A percentile compares a stretch with the other conserved stretches of the same genome.
Evolutionary conservation across 2,329 filamentous ascomycete species (phyloP).

Genomic region (Calonectria pseudoreteaudii): DNA sequence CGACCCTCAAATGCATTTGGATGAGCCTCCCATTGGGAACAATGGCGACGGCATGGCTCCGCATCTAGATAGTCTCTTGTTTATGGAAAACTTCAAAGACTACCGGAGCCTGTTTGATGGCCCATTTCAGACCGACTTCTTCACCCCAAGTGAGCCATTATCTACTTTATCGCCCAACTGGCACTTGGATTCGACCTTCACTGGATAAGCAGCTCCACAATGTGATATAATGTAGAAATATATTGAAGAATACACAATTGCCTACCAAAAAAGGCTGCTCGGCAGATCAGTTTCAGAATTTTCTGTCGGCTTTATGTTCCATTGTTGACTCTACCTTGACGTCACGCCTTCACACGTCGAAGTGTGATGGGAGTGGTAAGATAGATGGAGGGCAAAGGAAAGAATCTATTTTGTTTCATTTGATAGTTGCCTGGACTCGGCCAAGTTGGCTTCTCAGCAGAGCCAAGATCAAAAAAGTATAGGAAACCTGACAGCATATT

Average conservation of each 20-base stretch:
- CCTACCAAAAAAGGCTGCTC: neutral
- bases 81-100: constrained; percentile 17
- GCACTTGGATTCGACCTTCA: constrained; percentile 1
- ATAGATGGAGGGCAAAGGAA: too few relatives aligned
- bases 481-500: too few relatives aligned
- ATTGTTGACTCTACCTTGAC: too few relatives aligned
- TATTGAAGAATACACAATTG: too few relatives aligned
- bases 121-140: neutral
- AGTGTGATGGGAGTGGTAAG: too few relatives aligned
- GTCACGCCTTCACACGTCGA: too few relatives aligned
- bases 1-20: neutral
- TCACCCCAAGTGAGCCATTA: neutral
- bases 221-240: neutral
- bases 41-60: neutral
- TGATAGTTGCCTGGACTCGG: too few relatives aligned
- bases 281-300: too few relatives aligned
- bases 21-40: neutral
- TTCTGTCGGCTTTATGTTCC: too few relatives aligned
- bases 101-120: constrained; percentile 8
- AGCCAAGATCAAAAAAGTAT: too few relatives aligned
- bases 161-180: neutral
- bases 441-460: too few relatives aligned
- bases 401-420: too few relatives aligned
- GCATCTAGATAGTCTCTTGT: constrained; percentile 1
- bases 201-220: neutral